phyloP scores from a whole-genome alignment of 140 eudicot genomes.

The Cichorium intybus region DNA sequence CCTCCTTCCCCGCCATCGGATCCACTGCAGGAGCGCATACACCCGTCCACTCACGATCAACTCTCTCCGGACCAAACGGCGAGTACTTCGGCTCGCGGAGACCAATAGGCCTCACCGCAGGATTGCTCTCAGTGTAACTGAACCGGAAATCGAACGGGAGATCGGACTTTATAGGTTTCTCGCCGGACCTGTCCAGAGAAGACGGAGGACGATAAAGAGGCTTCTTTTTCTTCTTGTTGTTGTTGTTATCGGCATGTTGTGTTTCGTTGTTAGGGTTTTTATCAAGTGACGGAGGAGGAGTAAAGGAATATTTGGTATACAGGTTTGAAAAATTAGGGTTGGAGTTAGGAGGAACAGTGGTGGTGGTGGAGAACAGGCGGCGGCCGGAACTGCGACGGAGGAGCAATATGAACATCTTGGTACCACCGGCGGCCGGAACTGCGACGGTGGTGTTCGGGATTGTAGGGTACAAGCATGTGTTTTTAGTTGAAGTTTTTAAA shows the following conservation, averaged over 20 bases:
- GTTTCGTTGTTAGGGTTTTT: constrained; percentile 14
- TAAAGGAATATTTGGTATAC: constrained; percentile 57
- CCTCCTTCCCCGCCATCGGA: constrained; percentile 49
- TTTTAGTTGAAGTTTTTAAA: not conserved
- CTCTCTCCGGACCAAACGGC: constrained; percentile 78
- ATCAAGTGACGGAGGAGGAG: constrained; percentile 63
- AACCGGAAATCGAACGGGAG: constrained; percentile 88
- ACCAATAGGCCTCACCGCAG: constrained; percentile 67
- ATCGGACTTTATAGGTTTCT: constrained; percentile 36
- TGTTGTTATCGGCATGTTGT: constrained; percentile 20
- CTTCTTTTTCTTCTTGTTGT: constrained; percentile 35
- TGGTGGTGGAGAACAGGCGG: constrained; percentile 28
- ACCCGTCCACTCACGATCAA: constrained; percentile 86
- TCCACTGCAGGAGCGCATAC: constrained; percentile 85
- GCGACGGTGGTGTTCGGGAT: not conserved
- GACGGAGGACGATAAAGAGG: constrained; percentile 81
- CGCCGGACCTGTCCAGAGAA: constrained; percentile 49
- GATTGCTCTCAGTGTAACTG: constrained; percentile 77
- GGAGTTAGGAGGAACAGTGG: constrained; percentile 20
- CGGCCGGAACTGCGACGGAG: constrained; percentile 44
- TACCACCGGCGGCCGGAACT: not conserved
- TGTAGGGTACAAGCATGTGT: not conserved
- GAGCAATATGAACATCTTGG: constrained; percentile 33
- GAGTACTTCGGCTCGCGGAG: constrained; percentile 92
- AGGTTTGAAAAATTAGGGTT: constrained; percentile 42